Percentiles rank a stretch among this genome's conserved stretches.
These are phyloP conservation scores for Phytopythium delawarense DNA, from an alignment of 352 stramenopile species.

Conservation along the genomic window DNA sequence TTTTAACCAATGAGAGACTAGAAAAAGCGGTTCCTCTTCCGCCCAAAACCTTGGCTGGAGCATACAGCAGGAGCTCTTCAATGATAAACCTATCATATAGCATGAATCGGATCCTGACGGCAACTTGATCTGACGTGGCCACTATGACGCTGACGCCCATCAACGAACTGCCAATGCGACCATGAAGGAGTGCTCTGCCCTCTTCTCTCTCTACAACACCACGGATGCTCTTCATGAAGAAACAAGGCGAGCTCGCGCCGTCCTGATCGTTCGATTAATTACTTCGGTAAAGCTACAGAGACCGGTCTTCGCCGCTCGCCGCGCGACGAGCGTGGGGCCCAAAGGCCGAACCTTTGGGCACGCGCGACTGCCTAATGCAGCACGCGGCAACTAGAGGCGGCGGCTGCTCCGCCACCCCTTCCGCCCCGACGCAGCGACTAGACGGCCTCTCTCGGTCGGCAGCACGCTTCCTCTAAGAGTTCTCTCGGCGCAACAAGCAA, in stretches of 20 bases:
- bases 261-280: slow-evolving; percentile 3
- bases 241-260: neutral
- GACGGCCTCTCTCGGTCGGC: neutral
- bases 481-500: slow-evolving; percentile 3
- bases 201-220: neutral
- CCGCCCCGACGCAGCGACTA: neutral
- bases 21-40: neutral
- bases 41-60: neutral
- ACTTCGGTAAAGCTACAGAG: slow-evolving; percentile 4
- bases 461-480: neutral
- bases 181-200: neutral
- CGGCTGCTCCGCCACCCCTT: neutral
- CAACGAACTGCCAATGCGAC: neutral
- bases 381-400: neutral
- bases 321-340: neutral
- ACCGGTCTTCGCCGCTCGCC: neutral
- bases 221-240: neutral
- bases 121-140: neutral
- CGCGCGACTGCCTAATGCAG: slow-evolving; percentile 5
- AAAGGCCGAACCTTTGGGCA: slow-evolving; percentile 5
- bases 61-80: neutral
- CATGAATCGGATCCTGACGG: neutral
- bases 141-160: neutral
- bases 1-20: neutral
- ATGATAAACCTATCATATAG: neutral